Evolutionary conservation across 345 rosid genomes (phyloP), one percentile per base, ranked within the genome.

Genomic region (Streptanthus diversifolius): DNA sequence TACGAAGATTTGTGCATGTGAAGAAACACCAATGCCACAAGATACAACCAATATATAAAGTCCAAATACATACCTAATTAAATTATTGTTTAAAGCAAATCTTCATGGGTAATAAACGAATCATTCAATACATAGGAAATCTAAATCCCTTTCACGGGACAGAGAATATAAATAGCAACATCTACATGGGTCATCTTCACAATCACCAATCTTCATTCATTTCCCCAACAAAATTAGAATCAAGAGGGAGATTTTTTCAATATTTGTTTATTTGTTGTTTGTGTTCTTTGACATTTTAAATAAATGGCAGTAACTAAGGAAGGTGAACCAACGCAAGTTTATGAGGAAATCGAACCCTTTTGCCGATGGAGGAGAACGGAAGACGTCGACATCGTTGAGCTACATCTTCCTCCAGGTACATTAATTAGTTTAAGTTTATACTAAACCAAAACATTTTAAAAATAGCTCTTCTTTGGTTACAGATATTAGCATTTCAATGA

Each of bases 261-360:
- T 59, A 59, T 33, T 18, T 18, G 14, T 10, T 19, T 1, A 9
- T 24, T 15, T 17, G 27, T 25, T 12, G 21, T 32, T n/a, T n/a
- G 55, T 5, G 55, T 5, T 44, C 45, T 7, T 74, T 47, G 14
- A 55, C 7, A 36, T 55, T 73, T 30, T 36, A 0, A 5, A 13
- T 6, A 33, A 58, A 66, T 59, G 43, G 72, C 65, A n/a, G 35
- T 21, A 6, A 51, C 17, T 15, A 30, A 41, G 73, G 69, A 70
- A 36, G 33, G 56, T 54, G 56, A 37, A 60, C 12, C 32, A 13
- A 52, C 15, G 1, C 64, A 32, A 15, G 57, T 74, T 43, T 68
- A 63, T 51, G 84, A 77, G 21, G 85, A 86, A 41, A 79, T 83
- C 27, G 87, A 85, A 68, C 90, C 93, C 29, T 75, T 60, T 19